Evolutionary conservation across 2,329 filamentous ascomycete genomes (phyloP), one percentile per base, ranked within the genome.

Genomic region (Beauveria sp.): DNA sequence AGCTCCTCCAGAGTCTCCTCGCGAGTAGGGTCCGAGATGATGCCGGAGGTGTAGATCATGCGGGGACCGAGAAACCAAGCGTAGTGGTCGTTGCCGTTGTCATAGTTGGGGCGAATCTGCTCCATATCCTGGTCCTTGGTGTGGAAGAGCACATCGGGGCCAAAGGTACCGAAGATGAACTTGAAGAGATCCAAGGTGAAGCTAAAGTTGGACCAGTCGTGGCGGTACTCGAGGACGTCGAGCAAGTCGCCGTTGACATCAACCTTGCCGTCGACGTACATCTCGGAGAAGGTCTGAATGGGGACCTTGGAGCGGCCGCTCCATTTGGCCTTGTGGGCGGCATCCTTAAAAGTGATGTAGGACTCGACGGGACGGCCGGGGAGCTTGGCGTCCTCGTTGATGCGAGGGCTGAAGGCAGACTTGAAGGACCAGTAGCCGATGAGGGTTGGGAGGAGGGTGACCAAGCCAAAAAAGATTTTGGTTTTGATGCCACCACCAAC

Each of bases 61-160:
- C 93, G 92, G 63, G 93, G 93, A 64, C 94, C 94, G 65, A 97
- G 85, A 84, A 97, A 97, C 92, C 92, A 99, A 74, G 86, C 89
- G 81, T 99, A 99, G 79, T 97, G 96, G 77, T 97, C 94, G 74
- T 99, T 92, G 72, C 94, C 94, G 66, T 92, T 88, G 82, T 97
- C 94, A 77, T 99, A 99, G 80, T 97, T 92, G 75, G 92, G 91
- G 72, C 92, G 91, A 61, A 97, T 92, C 79, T 97, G 94, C 77
- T 97, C 93, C 83, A 97, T 92, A 69, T 97, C 93, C 79, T 97
- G 92, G 62, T 90, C 92, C 62, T 91, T 86, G 68, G 90, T 92
- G 81, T 97, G 93, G 82, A 96, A 87, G 69, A 97, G 88, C 65
- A 96, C 84, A 75, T 97, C 93, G 52, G 91, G 91, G 65, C 96